These are phyloP conservation scores for Ascochyta clinopodiicola DNA, from an alignment of 2,329 filamentous ascomycete genomes.

Conservation along the genomic window DNA sequence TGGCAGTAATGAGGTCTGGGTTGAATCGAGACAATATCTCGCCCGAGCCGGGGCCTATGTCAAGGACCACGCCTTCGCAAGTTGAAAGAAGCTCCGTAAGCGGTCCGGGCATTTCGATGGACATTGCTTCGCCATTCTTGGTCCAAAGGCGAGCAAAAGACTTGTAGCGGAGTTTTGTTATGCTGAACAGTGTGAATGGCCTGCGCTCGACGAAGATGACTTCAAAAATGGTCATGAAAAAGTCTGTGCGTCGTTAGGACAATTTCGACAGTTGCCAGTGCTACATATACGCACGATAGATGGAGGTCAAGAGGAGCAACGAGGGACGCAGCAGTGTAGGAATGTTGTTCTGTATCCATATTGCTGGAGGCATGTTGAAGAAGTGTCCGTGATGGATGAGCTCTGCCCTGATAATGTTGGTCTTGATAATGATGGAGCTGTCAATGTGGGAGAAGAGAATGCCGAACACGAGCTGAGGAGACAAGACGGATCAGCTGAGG, in stretches of 20 bases:
- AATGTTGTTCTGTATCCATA: conserved; percentile 28
- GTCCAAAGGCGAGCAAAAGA: conserved; percentile 48
- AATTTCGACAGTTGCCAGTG: neutral
- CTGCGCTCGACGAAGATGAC: conserved; percentile 35
- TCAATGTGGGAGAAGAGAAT: neutral
- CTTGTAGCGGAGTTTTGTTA: conserved; percentile 39
- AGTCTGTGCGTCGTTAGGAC: conserved; percentile 31
- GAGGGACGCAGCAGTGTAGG: conserved; percentile 38
- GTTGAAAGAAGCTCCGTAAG: conserved; percentile 33
- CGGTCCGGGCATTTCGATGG: conserved; percentile 44
- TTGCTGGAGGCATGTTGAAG: conserved; percentile 5
- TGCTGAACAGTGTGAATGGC: conserved; percentile 37
- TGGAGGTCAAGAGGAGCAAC: conserved; percentile 32
- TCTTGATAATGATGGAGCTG: conserved; percentile 1
- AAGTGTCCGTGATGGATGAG: too few species aligned
- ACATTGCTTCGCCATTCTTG: conserved; percentile 45
- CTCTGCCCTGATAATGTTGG: neutral
- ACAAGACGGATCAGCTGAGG: neutral
- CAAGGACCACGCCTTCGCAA: conserved; percentile 46
- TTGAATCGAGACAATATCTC: conserved; percentile 57
- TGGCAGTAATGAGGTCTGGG: conserved; percentile 50
- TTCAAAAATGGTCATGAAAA: conserved; percentile 44
- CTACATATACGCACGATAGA: conserved; percentile 33
- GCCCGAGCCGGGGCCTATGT: conserved; percentile 59
- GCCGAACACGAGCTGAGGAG: neutral